These are phyloP conservation scores for Globisporangium middletonii DNA, from an alignment of 352 stramenopile species.

Conservation along the genomic window DNA sequence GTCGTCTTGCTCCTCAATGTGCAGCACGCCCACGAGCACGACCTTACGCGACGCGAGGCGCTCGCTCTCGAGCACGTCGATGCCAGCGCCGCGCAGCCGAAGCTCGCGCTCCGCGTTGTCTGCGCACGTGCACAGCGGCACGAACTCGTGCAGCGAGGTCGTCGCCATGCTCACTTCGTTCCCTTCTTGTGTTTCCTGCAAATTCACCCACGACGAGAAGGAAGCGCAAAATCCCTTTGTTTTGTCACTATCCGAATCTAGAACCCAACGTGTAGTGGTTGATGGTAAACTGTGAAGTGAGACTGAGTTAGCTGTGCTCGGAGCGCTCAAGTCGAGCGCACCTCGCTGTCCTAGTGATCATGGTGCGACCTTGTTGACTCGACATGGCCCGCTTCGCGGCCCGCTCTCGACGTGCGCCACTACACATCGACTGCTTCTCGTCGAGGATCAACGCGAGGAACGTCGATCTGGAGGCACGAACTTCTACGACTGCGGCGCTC, in stretches of 20 bases:
- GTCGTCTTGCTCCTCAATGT: slow-evolving; percentile 19
- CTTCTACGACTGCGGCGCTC: no score
- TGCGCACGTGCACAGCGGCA: slow-evolving; percentile 56
- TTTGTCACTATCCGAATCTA: neutral
- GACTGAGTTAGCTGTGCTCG: no score
- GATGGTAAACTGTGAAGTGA: no score
- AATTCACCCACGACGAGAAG: neutral
- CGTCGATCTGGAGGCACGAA: no score
- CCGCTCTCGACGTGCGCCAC: no score
- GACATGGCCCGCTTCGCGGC: no score
- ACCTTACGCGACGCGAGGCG: slow-evolving; percentile 45
- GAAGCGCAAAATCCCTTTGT: neutral
- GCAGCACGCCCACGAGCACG: slow-evolving; percentile 49
- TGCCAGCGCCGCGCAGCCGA: slow-evolving; percentile 32
- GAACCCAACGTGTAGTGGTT: no score
- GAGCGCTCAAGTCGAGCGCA: no score
- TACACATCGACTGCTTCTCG: no score
- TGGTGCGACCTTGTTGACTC: no score
- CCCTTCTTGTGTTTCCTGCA: neutral
- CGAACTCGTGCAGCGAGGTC: slow-evolving; percentile 12
- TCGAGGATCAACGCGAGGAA: no score
- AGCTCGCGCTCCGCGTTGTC: slow-evolving; percentile 18
- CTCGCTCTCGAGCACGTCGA: slow-evolving; percentile 43
- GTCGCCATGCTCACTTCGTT: neutral
- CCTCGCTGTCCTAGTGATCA: no score